Base-by-base conservation (phyloP, 192 early-diverging fungal species). In the Backusella circina region DNA sequence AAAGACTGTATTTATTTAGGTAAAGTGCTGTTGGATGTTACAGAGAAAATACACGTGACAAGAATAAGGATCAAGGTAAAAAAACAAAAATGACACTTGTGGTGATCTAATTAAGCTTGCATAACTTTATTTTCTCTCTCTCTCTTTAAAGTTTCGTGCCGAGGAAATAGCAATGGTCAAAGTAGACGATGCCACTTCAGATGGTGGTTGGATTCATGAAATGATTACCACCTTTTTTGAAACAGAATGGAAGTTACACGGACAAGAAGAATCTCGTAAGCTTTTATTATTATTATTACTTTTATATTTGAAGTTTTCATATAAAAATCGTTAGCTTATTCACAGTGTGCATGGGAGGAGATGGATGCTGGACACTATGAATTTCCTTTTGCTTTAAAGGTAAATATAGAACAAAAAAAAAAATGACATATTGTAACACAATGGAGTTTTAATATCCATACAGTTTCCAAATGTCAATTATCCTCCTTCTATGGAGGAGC, bases 381-480 rank as follows among this genome's bases (percentile, higher is more conserved):
- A 47, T 84, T 70, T 71, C 71, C 80, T 23, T 84, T 84, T 75
- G 80, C 83, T 33, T 70, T 84, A 18, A 84, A 84, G 75, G 83
- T 84, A 74, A n/a, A n/a, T n/a, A n/a, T n/a, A n/a, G n/a, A n/a
- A n/a, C n/a, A n/a, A n/a, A n/a, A 35, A 13, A 41, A 13, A 16
- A 47, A 47, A 47, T 41, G 37, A 15, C 21, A 39, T 44, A 44
- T 32, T 75, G 38, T 37, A 13, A 70, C 3, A 41, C 32, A 70
- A 21, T 32, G 18, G 32, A 28, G 13, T 23, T 37, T 35, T 70
- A 37, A 32, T 30, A 32, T 65, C 57, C 7, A 1, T 18, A 7
- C 16, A 84, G 83, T 78, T 84, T 33, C 83, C 83, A 18, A 78
- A 81, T 71, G 77, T 82, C 16, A 84, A 84, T 47, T 82, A 79